phyloP scores from a whole-genome alignment of 2,329 filamentous ascomycete species.

The Tolypocladium sp. region DNA sequence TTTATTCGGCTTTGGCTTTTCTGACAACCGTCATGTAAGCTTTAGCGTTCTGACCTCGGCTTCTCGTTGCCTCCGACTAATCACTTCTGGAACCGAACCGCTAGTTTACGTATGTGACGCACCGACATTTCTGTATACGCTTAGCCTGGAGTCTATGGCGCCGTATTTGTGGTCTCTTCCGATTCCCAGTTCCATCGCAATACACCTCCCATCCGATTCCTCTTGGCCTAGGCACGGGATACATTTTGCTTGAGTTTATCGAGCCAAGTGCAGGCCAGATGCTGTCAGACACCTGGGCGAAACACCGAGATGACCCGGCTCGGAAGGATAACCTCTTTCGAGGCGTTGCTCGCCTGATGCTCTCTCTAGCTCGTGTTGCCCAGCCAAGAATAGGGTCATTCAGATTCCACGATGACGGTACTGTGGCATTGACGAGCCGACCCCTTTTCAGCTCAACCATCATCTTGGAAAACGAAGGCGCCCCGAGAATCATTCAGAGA shows the following conservation, averaged over 20 bases:
- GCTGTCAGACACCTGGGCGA: slow-evolving; percentile 17
- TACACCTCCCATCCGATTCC: slow-evolving; percentile 1
- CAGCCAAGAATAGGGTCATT: slow-evolving; percentile 19
- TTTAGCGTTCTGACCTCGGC: not conserved
- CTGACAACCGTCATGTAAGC: slow-evolving; percentile 2
- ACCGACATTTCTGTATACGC: not conserved
- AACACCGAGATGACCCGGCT: slow-evolving; percentile 4
- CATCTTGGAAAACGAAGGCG: slow-evolving; percentile 23
- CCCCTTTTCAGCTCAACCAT: slow-evolving; percentile 16
- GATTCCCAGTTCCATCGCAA: not conserved
- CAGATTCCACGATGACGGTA: slow-evolving; percentile 17
- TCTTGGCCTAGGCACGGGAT: slow-evolving; percentile 8
- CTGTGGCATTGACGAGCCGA: slow-evolving; percentile 19
- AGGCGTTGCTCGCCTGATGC: slow-evolving; percentile 15
- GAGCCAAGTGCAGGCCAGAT: slow-evolving; percentile 13
- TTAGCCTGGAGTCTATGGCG: not conserved
- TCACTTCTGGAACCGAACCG: no score
- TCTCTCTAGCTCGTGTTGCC: slow-evolving; percentile 17
- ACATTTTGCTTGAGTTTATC: slow-evolving; percentile 17
- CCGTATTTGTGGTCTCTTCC: not conserved
- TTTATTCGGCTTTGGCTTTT: slow-evolving; percentile 10
- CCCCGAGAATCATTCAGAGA: slow-evolving; percentile 16
- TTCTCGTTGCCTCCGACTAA: no score
- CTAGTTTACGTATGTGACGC: no score
- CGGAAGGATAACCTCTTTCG: slow-evolving; percentile 15